Percentiles rank a stretch among this genome's conserved stretches.
Evolutionary conservation across 2,329 filamentous ascomycete genomes (phyloP).

Genomic region (Aschersonia sp.): DNA sequence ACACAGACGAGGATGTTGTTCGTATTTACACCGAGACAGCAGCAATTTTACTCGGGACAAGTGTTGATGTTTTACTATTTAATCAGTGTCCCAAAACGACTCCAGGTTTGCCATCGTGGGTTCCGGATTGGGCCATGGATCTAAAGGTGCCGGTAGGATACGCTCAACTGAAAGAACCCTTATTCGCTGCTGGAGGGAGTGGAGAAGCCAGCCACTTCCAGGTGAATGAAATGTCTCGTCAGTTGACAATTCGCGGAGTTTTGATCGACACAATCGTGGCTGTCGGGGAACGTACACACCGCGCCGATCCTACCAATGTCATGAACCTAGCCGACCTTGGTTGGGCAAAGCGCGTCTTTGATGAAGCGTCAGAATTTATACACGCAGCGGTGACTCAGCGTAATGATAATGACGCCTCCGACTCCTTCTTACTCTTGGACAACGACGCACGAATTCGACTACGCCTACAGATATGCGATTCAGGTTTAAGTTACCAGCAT

Average conservation of each 20-base stretch:
- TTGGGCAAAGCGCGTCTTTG: constrained; percentile 10
- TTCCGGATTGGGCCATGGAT: constrained; percentile 18
- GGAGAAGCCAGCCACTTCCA: neutral
- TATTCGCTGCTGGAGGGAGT: constrained; percentile 10
- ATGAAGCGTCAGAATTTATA: constrained; percentile 6
- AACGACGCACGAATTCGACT: no score
- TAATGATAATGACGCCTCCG: no score
- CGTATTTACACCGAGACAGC: constrained; percentile 9
- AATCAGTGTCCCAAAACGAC: constrained; percentile 12
- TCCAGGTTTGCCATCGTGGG: constrained; percentile 15
- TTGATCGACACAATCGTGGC: constrained; percentile 9
- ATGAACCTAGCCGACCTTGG: constrained; percentile 9
- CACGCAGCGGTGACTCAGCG: no score
- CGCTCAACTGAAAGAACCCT: constrained; percentile 7
- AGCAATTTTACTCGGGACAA: constrained; percentile 8
- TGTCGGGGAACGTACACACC: constrained; percentile 8
- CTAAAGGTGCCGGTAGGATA: constrained; percentile 13
- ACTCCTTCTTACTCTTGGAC: no score
- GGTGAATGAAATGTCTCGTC: constrained; percentile 3
- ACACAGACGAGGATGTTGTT: neutral
- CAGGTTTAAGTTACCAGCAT: no score
- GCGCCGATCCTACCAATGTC: neutral
- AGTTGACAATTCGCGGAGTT: constrained; percentile 9
- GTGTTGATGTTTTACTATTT: constrained; percentile 14
- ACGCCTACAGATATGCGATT: no score